Percentiles rank a stretch among this genome's conserved stretches.
These are phyloP conservation scores for Apiotrichum gamsii DNA, from an alignment of 1,284 basidiomycete genomes.

Conservation along the genomic window DNA sequence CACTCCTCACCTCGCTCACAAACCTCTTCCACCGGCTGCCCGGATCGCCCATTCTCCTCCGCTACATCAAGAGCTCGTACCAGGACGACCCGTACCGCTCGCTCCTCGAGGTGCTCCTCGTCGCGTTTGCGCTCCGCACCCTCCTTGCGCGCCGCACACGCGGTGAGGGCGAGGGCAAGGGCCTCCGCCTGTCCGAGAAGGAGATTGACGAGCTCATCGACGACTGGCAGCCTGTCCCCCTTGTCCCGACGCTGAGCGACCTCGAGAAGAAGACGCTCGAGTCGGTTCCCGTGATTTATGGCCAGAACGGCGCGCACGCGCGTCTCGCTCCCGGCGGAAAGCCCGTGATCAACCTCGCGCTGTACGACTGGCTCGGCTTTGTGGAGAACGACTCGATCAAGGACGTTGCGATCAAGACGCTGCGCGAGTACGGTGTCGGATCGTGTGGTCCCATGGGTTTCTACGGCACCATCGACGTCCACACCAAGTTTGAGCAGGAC, in stretches of 20 bases:
- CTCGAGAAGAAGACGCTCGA: constrained; percentile 64
- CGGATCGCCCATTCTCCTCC: constrained; percentile 79
- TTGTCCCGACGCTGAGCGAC: constrained; percentile 56
- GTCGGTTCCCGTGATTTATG: constrained; percentile 70
- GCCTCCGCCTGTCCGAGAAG: constrained; percentile 81
- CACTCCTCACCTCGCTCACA: constrained; percentile 23
- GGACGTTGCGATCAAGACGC: constrained; percentile 72
- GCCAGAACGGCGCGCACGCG: constrained; percentile 75
- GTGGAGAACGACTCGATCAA: constrained; percentile 83
- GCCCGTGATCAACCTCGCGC: constrained; percentile 75
- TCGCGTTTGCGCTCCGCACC: constrained; percentile 84
- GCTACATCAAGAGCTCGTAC: constrained; percentile 76
- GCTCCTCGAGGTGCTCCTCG: constrained; percentile 79
- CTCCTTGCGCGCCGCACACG: constrained; percentile 82
- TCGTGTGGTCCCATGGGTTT: constrained; percentile 96
- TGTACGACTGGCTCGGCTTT: constrained; percentile 88
- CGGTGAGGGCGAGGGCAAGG: constrained; percentile 64
- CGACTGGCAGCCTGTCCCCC: constrained; percentile 87
- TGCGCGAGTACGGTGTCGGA: constrained; percentile 90
- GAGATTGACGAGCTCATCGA: constrained; percentile 95
- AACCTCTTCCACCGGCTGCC: constrained; percentile 55
- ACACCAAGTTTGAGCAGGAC: constrained; percentile 79
- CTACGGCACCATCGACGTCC: constrained; percentile 94
- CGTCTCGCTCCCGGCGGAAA: constrained; percentile 69
- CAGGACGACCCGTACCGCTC: constrained; percentile 89